phyloP scores from a whole-genome alignment of 495 filamentous ascomycete species.

The Lophium mytilinum region DNA sequence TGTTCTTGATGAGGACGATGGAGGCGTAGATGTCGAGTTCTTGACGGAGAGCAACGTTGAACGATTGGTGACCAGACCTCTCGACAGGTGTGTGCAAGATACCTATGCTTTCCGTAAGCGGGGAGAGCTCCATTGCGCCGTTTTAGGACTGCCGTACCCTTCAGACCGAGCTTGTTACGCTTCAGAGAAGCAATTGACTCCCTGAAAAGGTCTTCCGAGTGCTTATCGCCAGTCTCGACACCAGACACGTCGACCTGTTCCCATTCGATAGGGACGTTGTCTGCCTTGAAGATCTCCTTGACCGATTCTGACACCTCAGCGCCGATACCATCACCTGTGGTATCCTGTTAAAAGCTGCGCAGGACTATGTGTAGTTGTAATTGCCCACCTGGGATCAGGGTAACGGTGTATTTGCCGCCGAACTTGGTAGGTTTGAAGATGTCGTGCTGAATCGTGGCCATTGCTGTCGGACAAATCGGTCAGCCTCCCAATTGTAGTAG shows the following conservation, averaged over 20 bases:
- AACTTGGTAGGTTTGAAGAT: slow-evolving; percentile 99
- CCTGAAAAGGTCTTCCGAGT: slow-evolving; percentile 88
- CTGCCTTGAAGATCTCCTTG: slow-evolving; percentile 98
- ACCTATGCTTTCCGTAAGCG: slow-evolving; percentile 33
- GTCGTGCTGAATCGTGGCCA: slow-evolving; percentile 73
- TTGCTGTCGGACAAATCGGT: slow-evolving; percentile 21
- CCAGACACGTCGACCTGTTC: slow-evolving; percentile 96
- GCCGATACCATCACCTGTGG: slow-evolving; percentile 84
- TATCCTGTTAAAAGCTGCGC: slow-evolving; percentile 14
- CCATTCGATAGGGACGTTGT: slow-evolving; percentile 98
- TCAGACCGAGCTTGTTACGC: slow-evolving; percentile 96
- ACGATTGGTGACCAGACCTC: slow-evolving; percentile 94
- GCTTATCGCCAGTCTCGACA: slow-evolving; percentile 75
- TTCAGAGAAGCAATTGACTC: slow-evolving; percentile 90
- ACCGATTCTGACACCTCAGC: slow-evolving; percentile 96
- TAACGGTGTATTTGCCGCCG: slow-evolving; percentile 98
- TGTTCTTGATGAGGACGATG: slow-evolving; percentile 97
- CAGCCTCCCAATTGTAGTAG: background rate
- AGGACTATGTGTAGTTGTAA: slow-evolving; percentile 10
- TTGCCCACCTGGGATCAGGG: slow-evolving; percentile 77
- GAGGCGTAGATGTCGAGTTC: slow-evolving; percentile 99
- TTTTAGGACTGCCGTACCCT: slow-evolving; percentile 45
- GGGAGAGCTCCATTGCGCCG: background rate
- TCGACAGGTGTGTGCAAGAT: slow-evolving; percentile 96
- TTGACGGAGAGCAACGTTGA: slow-evolving; percentile 98